Percentiles rank a stretch among this genome's conserved stretches.
These are phyloP conservation scores for Diaporthe capsici DNA, from an alignment of 2,329 filamentous ascomycete genomes.

Conservation along the genomic window DNA sequence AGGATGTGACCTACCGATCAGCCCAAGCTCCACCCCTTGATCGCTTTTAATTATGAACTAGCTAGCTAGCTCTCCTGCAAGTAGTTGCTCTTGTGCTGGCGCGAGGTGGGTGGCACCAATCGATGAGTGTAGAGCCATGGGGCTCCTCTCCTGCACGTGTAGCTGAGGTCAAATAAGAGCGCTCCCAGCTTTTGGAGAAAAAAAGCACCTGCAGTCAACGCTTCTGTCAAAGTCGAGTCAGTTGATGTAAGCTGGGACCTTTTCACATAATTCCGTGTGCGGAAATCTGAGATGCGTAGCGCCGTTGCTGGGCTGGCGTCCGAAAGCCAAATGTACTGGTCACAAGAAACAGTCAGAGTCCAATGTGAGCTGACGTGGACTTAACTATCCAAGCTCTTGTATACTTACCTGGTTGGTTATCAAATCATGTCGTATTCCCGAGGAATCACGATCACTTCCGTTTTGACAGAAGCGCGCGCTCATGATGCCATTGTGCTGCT, in stretches of 20 bases:
- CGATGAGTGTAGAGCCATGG: background rate
- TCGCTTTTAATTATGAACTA: background rate
- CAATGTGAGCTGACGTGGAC: background rate
- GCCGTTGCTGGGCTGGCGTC: background rate
- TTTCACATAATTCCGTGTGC: background rate
- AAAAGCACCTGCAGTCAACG: background rate
- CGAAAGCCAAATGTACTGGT: background rate
- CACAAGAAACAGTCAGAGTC: background rate
- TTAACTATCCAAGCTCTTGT: background rate
- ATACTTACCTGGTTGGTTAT: background rate
- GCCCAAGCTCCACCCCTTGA: background rate
- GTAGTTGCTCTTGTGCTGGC: background rate
- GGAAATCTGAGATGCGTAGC: background rate
- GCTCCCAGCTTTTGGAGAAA: background rate
- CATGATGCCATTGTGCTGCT: conserved; percentile 32
- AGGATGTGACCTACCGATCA: background rate
- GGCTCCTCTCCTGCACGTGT: background rate
- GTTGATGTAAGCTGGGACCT: background rate
- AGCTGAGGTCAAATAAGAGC: background rate
- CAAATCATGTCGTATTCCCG: background rate
- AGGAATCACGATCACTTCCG: conserved; percentile 5
- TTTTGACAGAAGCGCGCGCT: conserved; percentile 10
- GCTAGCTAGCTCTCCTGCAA: background rate
- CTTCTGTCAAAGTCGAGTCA: too few relatives aligned
- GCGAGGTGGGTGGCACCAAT: background rate